Base-by-base conservation (phyloP, 1,139 yeast species). In the Torulaspora globosa region DNA sequence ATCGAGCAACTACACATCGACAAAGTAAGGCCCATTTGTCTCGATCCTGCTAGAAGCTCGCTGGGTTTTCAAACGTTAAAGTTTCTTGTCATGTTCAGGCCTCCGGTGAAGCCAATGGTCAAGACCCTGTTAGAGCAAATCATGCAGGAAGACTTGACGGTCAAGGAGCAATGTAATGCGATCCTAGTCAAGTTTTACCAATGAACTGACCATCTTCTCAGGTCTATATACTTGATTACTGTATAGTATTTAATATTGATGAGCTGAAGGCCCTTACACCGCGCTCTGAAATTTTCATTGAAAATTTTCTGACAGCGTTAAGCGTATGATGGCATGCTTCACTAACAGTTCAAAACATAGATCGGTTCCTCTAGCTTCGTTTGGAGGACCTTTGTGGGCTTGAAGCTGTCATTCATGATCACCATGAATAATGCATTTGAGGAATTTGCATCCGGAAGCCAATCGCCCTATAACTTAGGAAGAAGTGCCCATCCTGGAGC, bases 71-170 rank as follows among this genome's bases (percentile, higher is more conserved):
- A 86, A 54, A 79, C 94, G 1, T 69, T 89, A 46, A 86, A 85
- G 53, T 90, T 84, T 61, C 69, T 94, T 55, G 78, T 89, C 49
- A 85, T 88, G 90, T 85, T 87, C 62, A 76, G 96, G 55, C 97
- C 97, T 0, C 97, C 98, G 0, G 80, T 81, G 24, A 79, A 82
- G 52, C 69, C 70, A 2, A 73, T 73, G 19, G 86, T 96, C 60
- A 65, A 88, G 30, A 76, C 73, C n/a, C 72, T 89, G 7, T 70
- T 89, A 41, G 73, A 74, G 49, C 80, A 80, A 19, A 67, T 90
- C 55, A 70, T 77, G 38, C 69, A 70, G 46, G 71, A 69, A 33
- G 75, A 75, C 41, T 79, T 77, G 29, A 82, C 79, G 43, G 70
- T 83, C 46, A 72, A 73, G 55, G 76, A 71, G 15, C 84, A 79